Evolutionary conservation across 2,329 filamentous ascomycete species (phyloP).

Genomic region (Chaetomiaceae sp.): DNA sequence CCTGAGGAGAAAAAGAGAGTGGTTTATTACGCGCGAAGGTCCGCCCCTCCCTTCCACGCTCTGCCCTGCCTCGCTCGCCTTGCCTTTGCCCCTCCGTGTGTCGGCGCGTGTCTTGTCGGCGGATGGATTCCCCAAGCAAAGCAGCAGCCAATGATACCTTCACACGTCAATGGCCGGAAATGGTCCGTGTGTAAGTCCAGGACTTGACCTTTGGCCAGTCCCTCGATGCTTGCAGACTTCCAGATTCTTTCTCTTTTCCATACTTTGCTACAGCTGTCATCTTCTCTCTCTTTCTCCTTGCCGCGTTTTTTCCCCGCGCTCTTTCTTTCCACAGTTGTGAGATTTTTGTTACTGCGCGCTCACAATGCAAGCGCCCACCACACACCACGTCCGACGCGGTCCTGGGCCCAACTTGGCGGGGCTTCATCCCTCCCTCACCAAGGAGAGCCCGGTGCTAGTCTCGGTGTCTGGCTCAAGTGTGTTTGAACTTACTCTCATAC

Average conservation of each 20-base stretch:
- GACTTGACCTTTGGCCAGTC: neutral
- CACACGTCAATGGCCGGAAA: slow-evolving; percentile 28
- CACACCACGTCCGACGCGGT: neutral
- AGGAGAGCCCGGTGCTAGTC: neutral
- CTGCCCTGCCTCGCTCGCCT: neutral
- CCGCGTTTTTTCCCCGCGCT: neutral
- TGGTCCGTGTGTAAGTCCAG: slow-evolving; percentile 25
- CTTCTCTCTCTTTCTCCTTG: neutral
- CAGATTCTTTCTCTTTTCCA: neutral
- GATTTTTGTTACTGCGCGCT: too few relatives aligned
- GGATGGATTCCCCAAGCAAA: slow-evolving; percentile 12
- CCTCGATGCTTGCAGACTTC: neutral
- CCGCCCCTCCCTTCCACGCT: neutral
- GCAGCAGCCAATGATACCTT: slow-evolving; percentile 25
- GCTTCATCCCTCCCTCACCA: neutral
- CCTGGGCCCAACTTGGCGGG: neutral
- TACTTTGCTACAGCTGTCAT: neutral
- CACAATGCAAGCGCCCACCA: neutral
- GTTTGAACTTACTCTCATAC: neutral
- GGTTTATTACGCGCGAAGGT: neutral
- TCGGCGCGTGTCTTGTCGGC: slow-evolving; percentile 10
- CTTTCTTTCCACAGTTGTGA: too few relatives aligned
- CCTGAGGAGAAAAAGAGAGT: neutral
- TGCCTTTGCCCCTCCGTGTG: neutral
- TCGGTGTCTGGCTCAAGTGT: neutral